Percentiles rank a stretch among this genome's conserved stretches.
These are phyloP conservation scores for Hypomyces perniciosus DNA, from an alignment of 2,329 filamentous ascomycete species.

Conservation along the genomic window DNA sequence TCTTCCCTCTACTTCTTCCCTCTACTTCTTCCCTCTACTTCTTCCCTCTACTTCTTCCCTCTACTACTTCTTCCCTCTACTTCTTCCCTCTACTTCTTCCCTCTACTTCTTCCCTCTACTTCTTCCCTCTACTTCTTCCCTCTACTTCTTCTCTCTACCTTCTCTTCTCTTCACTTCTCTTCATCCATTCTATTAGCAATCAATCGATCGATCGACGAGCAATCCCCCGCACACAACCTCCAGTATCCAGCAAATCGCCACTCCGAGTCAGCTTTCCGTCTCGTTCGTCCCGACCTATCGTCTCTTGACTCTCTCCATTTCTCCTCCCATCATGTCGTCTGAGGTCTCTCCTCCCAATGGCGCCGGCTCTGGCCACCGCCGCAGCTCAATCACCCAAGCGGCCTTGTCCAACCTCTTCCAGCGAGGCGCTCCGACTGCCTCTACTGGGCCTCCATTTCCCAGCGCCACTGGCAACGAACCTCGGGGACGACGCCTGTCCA, in stretches of 20 bases:
- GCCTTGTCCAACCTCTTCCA: slow-evolving; percentile 55
- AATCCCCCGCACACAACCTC: neutral
- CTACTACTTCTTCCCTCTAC: slow-evolving; percentile 1
- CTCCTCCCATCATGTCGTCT: slow-evolving; percentile 14
- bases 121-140: neutral
- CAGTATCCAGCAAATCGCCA: slow-evolving; percentile 2
- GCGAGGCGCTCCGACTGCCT: slow-evolving; percentile 47
- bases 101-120: neutral
- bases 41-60: neutral
- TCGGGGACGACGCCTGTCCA: slow-evolving; percentile 64
- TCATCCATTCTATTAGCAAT: neutral
- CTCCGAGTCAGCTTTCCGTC: neutral
- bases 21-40: neutral
- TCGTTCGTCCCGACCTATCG: neutral
- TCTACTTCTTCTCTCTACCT: slow-evolving; percentile 3
- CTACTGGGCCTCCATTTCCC: slow-evolving; percentile 39
- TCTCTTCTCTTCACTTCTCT: slow-evolving; percentile 1
- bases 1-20: neutral
- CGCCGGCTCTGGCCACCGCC: slow-evolving; percentile 41
- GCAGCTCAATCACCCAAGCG: slow-evolving; percentile 52
- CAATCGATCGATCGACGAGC: too few relatives aligned
- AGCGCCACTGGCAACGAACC: slow-evolving; percentile 44
- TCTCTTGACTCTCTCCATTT: neutral
- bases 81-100: neutral
- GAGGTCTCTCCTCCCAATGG: slow-evolving; percentile 28